These are phyloP conservation scores for Pseudisothecium myosuroides DNA, from an alignment of 225 moss, liverwort and hornwort species.

Conservation along the genomic window DNA sequence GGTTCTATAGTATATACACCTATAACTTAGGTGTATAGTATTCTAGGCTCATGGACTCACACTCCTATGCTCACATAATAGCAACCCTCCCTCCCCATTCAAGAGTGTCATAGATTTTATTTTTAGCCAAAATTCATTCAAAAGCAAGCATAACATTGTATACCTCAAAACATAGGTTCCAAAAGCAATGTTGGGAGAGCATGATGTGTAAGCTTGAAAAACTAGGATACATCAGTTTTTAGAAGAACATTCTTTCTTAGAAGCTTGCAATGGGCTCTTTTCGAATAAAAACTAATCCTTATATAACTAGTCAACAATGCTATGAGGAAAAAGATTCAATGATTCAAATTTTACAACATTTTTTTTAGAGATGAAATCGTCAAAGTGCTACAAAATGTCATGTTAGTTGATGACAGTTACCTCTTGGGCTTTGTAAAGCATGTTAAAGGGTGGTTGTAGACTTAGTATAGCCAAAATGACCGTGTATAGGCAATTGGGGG, in stretches of 20 bases:
- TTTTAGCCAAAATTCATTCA: neutral
- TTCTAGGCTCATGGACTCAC: too few species aligned
- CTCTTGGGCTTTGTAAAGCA: too few species aligned
- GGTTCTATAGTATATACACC: too few species aligned
- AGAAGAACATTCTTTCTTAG: neutral
- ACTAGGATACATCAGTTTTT: neutral
- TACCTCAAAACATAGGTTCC: rapidly evolving
- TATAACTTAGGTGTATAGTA: too few species aligned
- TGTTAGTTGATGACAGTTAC: too few species aligned
- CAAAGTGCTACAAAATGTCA: too few species aligned
- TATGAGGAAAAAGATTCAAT: neutral
- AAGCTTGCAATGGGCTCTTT: neutral
- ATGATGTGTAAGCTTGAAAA: neutral
- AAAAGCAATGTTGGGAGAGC: neutral
- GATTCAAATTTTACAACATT: neutral
- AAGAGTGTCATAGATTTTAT: rapidly evolving
- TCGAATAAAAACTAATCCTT: neutral
- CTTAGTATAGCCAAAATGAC: too few species aligned
- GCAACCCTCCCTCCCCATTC: neutral
- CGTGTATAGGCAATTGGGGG: too few species aligned
- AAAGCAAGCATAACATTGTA: neutral
- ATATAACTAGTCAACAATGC: neutral
- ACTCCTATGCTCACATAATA: too few species aligned
- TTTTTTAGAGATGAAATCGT: neutral
- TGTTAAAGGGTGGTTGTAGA: too few species aligned